Evolutionary conservation across 2,329 filamentous ascomycete species (phyloP).

Genomic region (Amauroascus verrucosus): DNA sequence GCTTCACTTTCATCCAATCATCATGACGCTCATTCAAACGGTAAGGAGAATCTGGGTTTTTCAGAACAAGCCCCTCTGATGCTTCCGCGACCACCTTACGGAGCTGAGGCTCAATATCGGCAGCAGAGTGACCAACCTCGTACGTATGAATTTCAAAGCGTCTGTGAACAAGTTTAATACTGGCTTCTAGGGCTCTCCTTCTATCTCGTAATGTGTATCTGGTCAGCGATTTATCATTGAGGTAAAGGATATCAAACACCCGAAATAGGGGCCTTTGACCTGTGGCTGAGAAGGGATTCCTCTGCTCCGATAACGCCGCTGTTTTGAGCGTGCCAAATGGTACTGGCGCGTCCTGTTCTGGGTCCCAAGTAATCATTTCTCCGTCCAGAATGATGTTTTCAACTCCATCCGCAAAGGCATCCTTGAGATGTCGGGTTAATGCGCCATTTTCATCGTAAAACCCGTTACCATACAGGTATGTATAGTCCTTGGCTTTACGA

Average conservation of each 20-base stretch:
- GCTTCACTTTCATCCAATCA: slow-evolving; percentile 98
- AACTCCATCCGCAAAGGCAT: slow-evolving; percentile 67
- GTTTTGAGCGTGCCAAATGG: slow-evolving; percentile 90
- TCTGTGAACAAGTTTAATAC: slow-evolving; percentile 59
- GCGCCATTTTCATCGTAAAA: slow-evolving; percentile 65
- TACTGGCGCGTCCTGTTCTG: slow-evolving; percentile 69
- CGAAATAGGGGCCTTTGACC: slow-evolving; percentile 68
- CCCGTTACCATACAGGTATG: slow-evolving; percentile 76
- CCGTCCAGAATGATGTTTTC: slow-evolving; percentile 85
- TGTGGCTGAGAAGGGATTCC: slow-evolving; percentile 52
- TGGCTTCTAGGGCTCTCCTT: slow-evolving; percentile 59
- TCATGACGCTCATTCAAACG: slow-evolving; percentile 80
- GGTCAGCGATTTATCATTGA: slow-evolving; percentile 73
- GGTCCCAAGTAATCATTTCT: slow-evolving; percentile 98
- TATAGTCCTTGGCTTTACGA: slow-evolving; percentile 90
- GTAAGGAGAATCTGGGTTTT: slow-evolving; percentile 84
- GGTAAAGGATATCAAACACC: slow-evolving; percentile 81
- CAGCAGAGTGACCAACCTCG: slow-evolving; percentile 52
- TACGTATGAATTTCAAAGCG: slow-evolving; percentile 76
- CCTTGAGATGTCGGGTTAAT: slow-evolving; percentile 66
- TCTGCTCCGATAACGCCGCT: slow-evolving; percentile 69
- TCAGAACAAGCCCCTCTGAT: slow-evolving; percentile 83
- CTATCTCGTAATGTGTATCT: slow-evolving; percentile 75
- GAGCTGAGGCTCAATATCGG: slow-evolving; percentile 68
- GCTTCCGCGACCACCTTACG: slow-evolving; percentile 75